A percentile compares a stretch with the other conserved stretches of the same genome.
phyloP scores from a whole-genome alignment of 441 rosid species.

The Syzygium syzygioides region DNA sequence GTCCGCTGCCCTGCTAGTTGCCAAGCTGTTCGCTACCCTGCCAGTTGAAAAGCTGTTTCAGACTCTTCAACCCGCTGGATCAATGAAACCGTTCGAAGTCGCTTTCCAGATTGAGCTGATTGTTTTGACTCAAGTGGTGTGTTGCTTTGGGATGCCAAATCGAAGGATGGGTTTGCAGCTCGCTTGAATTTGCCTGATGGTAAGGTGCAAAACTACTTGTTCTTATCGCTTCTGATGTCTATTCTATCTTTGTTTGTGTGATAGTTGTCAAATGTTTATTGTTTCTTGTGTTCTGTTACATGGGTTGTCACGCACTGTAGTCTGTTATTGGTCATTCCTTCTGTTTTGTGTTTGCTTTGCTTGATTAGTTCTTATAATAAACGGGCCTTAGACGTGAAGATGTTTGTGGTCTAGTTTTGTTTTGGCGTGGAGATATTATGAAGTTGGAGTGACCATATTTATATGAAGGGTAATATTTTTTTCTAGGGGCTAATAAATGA shows the following conservation, averaged over 20 bases:
- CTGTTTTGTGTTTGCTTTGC: neutral
- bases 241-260: too few species aligned
- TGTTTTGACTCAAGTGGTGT: neutral
- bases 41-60: neutral
- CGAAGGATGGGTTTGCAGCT: neutral
- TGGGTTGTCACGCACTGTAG: neutral
- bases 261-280: neutral
- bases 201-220: neutral
- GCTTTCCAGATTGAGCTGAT: neutral
- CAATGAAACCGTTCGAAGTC: accelerated
- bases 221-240: neutral
- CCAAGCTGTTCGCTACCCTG: neutral
- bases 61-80: neutral
- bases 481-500: neutral
- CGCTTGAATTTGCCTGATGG: neutral
- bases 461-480: neutral
- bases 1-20: neutral
- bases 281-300: neutral
- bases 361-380: neutral
- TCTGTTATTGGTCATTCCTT: neutral
- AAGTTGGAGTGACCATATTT: neutral
- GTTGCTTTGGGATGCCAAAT: neutral
- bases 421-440: neutral
- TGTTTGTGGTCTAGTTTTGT: neutral
- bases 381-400: too few species aligned